These are phyloP conservation scores for Nakazawaea ishiwadae DNA, from an alignment of 805 yeast genomes.

Conservation along the genomic window DNA sequence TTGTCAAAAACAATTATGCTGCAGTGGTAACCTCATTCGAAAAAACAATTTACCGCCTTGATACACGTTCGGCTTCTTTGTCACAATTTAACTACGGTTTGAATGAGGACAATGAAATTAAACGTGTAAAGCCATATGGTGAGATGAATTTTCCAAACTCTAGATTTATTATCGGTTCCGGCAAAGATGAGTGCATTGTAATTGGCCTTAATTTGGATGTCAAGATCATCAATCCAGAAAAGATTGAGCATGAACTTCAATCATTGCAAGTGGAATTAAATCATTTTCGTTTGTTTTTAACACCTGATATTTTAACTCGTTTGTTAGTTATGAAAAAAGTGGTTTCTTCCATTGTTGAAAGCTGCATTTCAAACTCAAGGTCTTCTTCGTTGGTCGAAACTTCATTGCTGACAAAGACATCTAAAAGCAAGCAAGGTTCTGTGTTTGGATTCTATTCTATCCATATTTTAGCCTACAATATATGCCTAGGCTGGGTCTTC, in stretches of 20 bases:
- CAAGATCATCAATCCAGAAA: conserved; percentile 35
- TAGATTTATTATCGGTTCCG: conserved; percentile 34
- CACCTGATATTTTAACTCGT: conserved; percentile 43
- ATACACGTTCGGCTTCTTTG: conserved; percentile 27
- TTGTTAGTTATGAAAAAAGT: conserved; percentile 32
- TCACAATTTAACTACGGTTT: conserved; percentile 23
- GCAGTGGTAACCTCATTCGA: conserved; percentile 31
- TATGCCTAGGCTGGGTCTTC: conserved; percentile 79
- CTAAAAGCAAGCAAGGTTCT: conserved; percentile 6
- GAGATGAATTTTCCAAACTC: conserved; percentile 36
- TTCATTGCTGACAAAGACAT: too few relatives aligned
- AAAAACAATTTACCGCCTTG: conserved; percentile 30
- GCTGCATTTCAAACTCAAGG: neutral
- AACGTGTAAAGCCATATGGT: conserved; percentile 30
- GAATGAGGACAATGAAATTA: conserved; percentile 4
- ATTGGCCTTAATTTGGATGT: conserved; percentile 43
- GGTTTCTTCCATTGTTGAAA: neutral
- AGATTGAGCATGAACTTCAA: conserved; percentile 25
- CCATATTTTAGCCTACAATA: conserved; percentile 55
- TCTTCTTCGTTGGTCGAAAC: too few relatives aligned
- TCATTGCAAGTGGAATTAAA: conserved; percentile 55
- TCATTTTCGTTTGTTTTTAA: conserved; percentile 52
- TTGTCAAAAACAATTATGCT: conserved; percentile 23
- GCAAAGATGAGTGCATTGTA: conserved; percentile 34
- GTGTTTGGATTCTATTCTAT: conserved; percentile 41